These are phyloP conservation scores for Russula sp. DNA, from an alignment of 768 basidiomycete genomes.

Conservation along the genomic window DNA sequence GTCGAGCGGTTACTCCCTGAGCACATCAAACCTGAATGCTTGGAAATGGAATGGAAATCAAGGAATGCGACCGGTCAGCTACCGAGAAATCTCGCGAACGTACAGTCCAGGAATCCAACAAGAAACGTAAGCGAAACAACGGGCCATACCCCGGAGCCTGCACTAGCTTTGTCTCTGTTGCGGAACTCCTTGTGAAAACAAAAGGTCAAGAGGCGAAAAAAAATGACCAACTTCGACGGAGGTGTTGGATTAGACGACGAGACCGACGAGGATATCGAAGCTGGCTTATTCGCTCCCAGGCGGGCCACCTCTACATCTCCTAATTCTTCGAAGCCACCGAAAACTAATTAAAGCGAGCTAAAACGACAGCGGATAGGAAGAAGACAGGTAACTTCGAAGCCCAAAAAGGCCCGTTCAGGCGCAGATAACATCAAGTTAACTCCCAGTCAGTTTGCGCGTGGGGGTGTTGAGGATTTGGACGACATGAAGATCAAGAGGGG, in stretches of 20 bases:
- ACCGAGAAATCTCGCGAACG: conserved; percentile 33
- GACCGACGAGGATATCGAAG: conserved; percentile 60
- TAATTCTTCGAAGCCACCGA: conserved; percentile 28
- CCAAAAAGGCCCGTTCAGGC: conserved; percentile 27
- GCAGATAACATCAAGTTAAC: conserved; percentile 28
- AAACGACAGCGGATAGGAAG: conserved; percentile 30
- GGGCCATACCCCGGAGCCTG: conserved; percentile 72
- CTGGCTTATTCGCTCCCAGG: conserved; percentile 43
- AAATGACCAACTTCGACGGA: conserved; percentile 39
- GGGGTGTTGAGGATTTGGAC: conserved; percentile 47
- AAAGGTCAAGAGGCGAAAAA: conserved; percentile 39
- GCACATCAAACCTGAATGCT: conserved; percentile 64
- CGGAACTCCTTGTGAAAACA: conserved; percentile 52
- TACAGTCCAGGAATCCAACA: conserved; percentile 31
- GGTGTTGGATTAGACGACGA: conserved; percentile 57
- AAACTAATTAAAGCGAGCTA: conserved; percentile 37
- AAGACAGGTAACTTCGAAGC: conserved; percentile 20
- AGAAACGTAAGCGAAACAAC: conserved; percentile 68
- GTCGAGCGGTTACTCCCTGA: conserved; percentile 80
- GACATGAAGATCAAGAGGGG: conserved; percentile 52
- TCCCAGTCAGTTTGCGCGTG: conserved; percentile 39
- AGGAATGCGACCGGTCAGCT: conserved; percentile 54
- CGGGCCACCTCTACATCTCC: conserved; percentile 47
- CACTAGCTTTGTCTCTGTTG: conserved; percentile 65
- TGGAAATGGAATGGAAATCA: conserved; percentile 83